Evolutionary conservation across 2,329 filamentous ascomycete species (phyloP).

Genomic region (Fusarium sacchari): DNA sequence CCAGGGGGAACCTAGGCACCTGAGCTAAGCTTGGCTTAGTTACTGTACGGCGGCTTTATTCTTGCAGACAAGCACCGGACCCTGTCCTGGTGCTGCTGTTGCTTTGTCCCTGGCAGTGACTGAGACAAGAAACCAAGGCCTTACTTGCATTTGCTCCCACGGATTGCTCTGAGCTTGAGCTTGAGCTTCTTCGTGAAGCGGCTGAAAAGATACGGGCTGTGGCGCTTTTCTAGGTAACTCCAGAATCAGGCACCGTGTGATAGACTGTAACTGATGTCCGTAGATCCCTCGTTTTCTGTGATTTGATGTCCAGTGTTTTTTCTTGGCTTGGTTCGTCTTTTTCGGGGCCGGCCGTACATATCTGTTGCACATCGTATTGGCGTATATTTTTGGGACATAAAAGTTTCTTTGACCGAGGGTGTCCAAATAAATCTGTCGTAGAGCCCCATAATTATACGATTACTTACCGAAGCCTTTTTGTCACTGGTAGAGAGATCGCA

Average conservation of each 20-base stretch:
- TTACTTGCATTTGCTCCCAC: background rate
- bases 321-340: conserved; percentile 28
- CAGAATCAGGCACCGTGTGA: conserved; percentile 20
- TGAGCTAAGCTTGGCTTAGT: conserved; percentile 31
- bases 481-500: background rate
- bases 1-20: conserved; percentile 31
- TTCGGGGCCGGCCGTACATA: conserved; percentile 34
- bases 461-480: background rate
- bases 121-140: background rate
- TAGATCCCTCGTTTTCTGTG: conserved; percentile 30
- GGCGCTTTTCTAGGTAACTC: conserved; percentile 20
- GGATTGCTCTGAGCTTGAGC: background rate
- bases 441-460: fast-evolving
- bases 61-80: conserved; percentile 36
- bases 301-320: conserved; percentile 33
- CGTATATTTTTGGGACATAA: conserved; percentile 28
- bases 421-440: too few species aligned
- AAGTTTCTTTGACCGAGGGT: background rate
- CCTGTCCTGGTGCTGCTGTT: conserved; percentile 10
- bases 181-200: background rate
- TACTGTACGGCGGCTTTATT: conserved; percentile 36
- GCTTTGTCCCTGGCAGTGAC: conserved; percentile 14
- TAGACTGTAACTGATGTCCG: background rate
- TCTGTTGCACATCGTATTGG: conserved; percentile 10
- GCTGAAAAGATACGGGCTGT: conserved; percentile 25